A percentile compares a stretch with the other conserved stretches of the same genome.
phyloP scores from a whole-genome alignment of 345 rosid species.

The Sisymbrium irio region DNA sequence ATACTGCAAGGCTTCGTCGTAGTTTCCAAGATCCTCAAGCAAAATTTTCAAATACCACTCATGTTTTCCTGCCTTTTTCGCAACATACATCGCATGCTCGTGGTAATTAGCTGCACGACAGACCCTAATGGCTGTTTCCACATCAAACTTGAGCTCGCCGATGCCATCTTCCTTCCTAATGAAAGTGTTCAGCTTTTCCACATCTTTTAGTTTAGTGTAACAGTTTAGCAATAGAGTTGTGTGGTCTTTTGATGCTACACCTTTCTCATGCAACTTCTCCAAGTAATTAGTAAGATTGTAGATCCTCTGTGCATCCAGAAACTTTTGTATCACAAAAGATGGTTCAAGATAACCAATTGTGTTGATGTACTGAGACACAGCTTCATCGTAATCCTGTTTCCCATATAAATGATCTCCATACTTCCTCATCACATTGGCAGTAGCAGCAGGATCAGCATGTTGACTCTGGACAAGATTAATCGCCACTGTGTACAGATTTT shows the following conservation, averaged over 20 bases:
- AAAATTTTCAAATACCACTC: conserved; percentile 90
- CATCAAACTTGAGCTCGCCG: conserved; percentile 94
- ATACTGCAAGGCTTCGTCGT: conserved; percentile 90
- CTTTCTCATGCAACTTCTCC: conserved; percentile 95
- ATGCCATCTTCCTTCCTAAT: conserved; percentile 85
- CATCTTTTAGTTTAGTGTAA: conserved; percentile 94
- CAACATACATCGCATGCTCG: conserved; percentile 98
- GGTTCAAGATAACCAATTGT: conserved; percentile 98
- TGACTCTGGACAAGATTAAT: conserved; percentile 98
- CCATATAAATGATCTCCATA: conserved; percentile 94
- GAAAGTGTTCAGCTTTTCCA: conserved; percentile 87
- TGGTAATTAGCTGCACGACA: conserved; percentile 98
- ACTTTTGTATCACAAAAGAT: conserved; percentile 96
- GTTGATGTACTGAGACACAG: conserved; percentile 90
- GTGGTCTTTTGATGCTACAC: conserved; percentile 98
- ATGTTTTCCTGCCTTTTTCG: conserved; percentile 95
- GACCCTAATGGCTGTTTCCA: conserved; percentile 97
- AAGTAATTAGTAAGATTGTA: conserved; percentile 94
- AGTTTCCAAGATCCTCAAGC: conserved; percentile 92
- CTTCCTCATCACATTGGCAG: conserved; percentile 96
- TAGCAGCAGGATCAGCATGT: conserved; percentile 98
- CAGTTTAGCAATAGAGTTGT: conserved; percentile 95
- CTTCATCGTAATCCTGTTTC: conserved; percentile 94
- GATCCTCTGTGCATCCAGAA: conserved; percentile 97
- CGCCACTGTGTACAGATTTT: conserved; percentile 85